Evolutionary conservation across 2,329 filamentous ascomycete genomes (phyloP), one percentile per base, ranked within the genome.

Genomic region (Pseudovirgaria hyperparasitica): DNA sequence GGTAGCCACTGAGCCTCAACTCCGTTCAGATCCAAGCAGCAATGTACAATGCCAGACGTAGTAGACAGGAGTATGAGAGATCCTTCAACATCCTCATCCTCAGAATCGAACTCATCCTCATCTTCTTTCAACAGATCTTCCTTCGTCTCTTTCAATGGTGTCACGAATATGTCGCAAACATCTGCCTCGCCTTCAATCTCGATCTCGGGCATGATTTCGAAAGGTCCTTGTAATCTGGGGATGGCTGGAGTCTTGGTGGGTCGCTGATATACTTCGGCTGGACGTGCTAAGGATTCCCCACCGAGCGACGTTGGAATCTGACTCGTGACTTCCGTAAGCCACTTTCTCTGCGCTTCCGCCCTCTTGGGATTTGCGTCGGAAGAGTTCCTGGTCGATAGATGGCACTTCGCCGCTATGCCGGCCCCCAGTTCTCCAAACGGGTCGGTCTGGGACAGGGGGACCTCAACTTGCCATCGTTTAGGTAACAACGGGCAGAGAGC

Each of bases 401-500:
- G n/a, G n/a, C n/a, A n/a, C n/a, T n/a, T n/a, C n/a, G n/a, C n/a
- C n/a, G n/a, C n/a, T n/a, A n/a, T n/a, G n/a, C n/a, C n/a, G n/a
- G n/a, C n/a, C n/a, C n/a, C n/a, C n/a, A n/a, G n/a, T n/a, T n/a
- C n/a, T n/a, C n/a, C n/a, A n/a, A n/a, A n/a, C n/a, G n/a, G n/a
- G n/a, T n/a, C n/a, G n/a, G n/a, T n/a, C n/a, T n/a, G n/a, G n/a
- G n/a, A n/a, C n/a, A n/a, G n/a, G n/a, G n/a, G n/a, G n/a, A n/a
- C n/a, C n/a, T n/a, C n/a, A n/a, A n/a, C 75, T 14, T 81, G 73
- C 85, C 87, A 96, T 42, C 78, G 82, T 27, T 75, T 74, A 1
- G 90, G 90, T 17, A 98, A 62, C 21, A 98, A 65, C 2, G 90
- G 90, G 47, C 86, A 94, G 6, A 98, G 62, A 2, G 87, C 86